Evolutionary conservation across 495 filamentous ascomycete genomes (phyloP), one percentile per base, ranked within the genome.

Genomic region (Aspergillus steynii): DNA sequence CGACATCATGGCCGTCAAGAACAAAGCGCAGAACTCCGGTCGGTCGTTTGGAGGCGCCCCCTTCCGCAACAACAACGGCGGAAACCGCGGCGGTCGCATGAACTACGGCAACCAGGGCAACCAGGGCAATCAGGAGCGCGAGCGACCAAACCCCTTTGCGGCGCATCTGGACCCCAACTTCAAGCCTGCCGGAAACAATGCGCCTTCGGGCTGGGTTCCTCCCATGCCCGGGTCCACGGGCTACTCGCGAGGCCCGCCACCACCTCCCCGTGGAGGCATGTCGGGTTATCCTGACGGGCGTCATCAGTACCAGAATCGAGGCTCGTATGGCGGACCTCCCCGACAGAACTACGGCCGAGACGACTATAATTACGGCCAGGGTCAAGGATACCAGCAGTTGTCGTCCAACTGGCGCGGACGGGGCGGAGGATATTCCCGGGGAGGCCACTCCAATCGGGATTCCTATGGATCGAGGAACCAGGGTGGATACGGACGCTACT

Each of bases 1-100:
- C 52, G 96, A 99, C 67, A 87, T 93, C 37, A 85, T 89, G 55
- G 80, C 82, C 3, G 82, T 89, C 9, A 86, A 85, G 66, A 80
- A 77, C 37, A 86, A 86, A 55, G 82, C 85, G 3, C 72, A 79
- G 26, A 77, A 80, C 34, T 77, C 82, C 1, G 92, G 92, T 4
- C 81, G 86, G 8, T 80, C 75, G 15, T 85, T 82, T 69, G 88
- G 89, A 10, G 88, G 88, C 29, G 87, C 81, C 2, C 88, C 84
- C 14, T 71, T 88, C 60, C 77, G 80, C 50, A 75, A 74, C 57
- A 64, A 79, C 50, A 75, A 75, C 56, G 67, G 75, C 9, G 37
- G 37, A 58, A 79, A 81, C 34, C 74, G 85, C 59, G 83, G 84
- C 26, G 77, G 83, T 29, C 74, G 78, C n/a, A 79, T 83, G 53